Conservation (phyloP, 306 rosid genomes). For the Malus fusca region DNA sequence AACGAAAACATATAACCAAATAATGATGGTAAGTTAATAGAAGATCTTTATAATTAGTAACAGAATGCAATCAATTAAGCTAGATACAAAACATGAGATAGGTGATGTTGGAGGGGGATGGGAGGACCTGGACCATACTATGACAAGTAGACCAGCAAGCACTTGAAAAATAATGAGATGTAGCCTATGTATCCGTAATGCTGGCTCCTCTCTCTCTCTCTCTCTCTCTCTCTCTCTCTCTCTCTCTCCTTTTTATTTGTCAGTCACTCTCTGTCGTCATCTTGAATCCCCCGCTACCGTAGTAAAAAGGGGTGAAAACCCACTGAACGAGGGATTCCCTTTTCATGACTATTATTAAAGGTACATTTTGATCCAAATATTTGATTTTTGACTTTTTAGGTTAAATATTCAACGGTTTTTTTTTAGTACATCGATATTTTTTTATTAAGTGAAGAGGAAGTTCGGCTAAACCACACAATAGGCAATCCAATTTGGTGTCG, state of each 20-base stretch:
- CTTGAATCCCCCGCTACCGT: slow-evolving; percentile 44
- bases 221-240: neutral
- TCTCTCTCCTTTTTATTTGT: slow-evolving; percentile 13
- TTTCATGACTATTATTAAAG: slow-evolving; percentile 15
- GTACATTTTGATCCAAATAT: too few relatives aligned
- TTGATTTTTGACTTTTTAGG: too few relatives aligned
- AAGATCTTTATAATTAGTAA: neutral
- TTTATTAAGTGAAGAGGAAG: accelerated
- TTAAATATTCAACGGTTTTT: too few relatives aligned
- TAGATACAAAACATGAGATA: neutral
- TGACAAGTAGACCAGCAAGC: slow-evolving; percentile 16
- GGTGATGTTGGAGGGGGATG: neutral
- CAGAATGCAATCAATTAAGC: neutral
- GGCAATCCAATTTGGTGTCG: too few relatives aligned
- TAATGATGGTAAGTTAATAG: neutral
- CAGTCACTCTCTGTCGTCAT: slow-evolving; percentile 32
- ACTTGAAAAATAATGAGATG: slow-evolving; percentile 11
- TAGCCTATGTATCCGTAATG: slow-evolving; percentile 6
- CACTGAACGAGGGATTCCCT: slow-evolving; percentile 38
- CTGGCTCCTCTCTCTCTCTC: slow-evolving; percentile 3
- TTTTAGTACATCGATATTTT: too few relatives aligned
- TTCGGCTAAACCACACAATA: too few relatives aligned
- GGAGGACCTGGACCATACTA: slow-evolving; percentile 10
- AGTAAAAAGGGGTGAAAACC: slow-evolving; percentile 16
- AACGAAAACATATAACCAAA: neutral